Evolutionary conservation across 257 asterid species (phyloP), one percentile per base, ranked within the genome.

Genomic region (Prunella vulgaris): DNA sequence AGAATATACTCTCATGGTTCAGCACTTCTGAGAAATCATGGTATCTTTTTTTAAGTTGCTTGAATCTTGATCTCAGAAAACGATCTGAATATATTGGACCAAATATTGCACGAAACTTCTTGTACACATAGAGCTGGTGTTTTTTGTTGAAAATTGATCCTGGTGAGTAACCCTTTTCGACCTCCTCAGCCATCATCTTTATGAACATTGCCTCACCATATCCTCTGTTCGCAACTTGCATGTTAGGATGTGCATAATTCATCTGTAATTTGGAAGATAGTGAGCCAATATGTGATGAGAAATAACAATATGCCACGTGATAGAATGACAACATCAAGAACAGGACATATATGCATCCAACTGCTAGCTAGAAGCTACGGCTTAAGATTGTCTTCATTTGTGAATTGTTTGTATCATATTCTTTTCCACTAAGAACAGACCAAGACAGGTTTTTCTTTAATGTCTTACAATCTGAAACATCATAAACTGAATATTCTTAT

Each of bases 171-270:
- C 52, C 70, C 64, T 63, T 80, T 68, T 74, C 78, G 21, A 80
- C 71, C 76, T 59, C 85, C 69, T 76, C 77, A 5, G 68, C 79
- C 66, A 83, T 70, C 52, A 78, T 14, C 70, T 71, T 78, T 15
- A 83, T 78, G 57, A 80, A 80, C 7, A 57, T 28, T 7, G 27
- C 18, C 40, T 78, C 83, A 3, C 74, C 68, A 5, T 44, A 33
- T 46, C 57, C 74, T 64, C 70, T 65, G 48, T 67, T 3, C 66
- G 5, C 58, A 3, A 57, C n/a, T 25, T 21, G 40, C n/a, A n/a
- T n/a, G 32, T 4, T 17, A 7, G 5, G 5, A 18, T 17, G 73
- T 51, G 5, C 14, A 10, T 56, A 10, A 64, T 30, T 78, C 87
- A 83, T 80, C 83, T 77, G 74, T 38, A 56, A 49, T 71, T 60